These are phyloP conservation scores for Aspergillus baeticus DNA, from an alignment of 495 filamentous ascomycete genomes.

Conservation along the genomic window DNA sequence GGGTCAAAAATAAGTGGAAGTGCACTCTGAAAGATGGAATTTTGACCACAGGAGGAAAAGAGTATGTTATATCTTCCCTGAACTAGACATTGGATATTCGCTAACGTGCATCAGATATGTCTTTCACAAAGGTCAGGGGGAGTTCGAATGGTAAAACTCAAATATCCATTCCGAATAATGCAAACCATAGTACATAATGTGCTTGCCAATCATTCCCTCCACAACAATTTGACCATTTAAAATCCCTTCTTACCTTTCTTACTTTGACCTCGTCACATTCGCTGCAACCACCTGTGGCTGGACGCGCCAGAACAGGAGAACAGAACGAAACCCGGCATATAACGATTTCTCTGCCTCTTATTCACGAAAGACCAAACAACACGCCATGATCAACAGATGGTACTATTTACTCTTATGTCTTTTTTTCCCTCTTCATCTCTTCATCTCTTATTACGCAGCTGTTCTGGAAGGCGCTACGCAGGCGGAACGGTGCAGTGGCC, in stretches of 20 bases:
- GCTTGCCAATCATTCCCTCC: not conserved
- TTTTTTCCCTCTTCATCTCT: not conserved
- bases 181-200: not conserved
- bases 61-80: conserved; percentile 51
- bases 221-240: conserved; percentile 9
- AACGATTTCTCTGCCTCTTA: not conserved
- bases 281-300: not conserved
- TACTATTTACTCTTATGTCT: not conserved
- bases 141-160: conserved; percentile 85
- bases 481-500: conserved; percentile 4
- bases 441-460: not conserved
- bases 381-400: not conserved
- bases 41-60: conserved; percentile 82
- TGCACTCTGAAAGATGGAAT: conserved; percentile 97
- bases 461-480: conserved; percentile 22
- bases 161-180: not conserved
- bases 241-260: conserved; percentile 2
- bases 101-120: conserved; percentile 61
- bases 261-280: not conserved
- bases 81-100: not conserved
- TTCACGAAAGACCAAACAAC: not conserved
- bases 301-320: not conserved
- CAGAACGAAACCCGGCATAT: not conserved
- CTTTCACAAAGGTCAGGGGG: conserved; percentile 94
- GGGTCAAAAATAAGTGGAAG: conserved; percentile 99